Percentiles rank a stretch among this genome's conserved stretches.
phyloP scores from a whole-genome alignment of 2,329 filamentous ascomycete species.

The Paecilomyces dactylethromorphus region DNA sequence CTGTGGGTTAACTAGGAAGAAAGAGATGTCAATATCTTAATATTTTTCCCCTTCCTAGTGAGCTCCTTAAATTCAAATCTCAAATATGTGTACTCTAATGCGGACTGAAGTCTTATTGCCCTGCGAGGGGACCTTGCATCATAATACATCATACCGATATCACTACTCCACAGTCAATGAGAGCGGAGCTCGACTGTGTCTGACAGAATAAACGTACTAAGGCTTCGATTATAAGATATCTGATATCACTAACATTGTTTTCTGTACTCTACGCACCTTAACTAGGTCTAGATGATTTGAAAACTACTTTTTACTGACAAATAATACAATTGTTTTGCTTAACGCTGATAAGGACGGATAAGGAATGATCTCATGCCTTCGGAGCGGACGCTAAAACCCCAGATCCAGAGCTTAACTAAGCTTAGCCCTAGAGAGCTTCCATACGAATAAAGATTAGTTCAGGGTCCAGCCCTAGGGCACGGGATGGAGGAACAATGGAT shows the following conservation, averaged over 20 bases:
- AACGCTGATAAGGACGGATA: background rate
- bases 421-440: slow-evolving; percentile 15
- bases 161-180: slow-evolving; percentile 9
- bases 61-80: background rate
- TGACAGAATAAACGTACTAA: background rate
- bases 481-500: slow-evolving; percentile 13
- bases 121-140: slow-evolving; percentile 17
- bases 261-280: background rate
- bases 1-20: too few relatives aligned
- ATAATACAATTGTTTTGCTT: background rate
- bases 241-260: background rate
- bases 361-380: background rate
- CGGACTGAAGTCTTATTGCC: background rate
- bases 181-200: background rate
- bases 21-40: background rate
- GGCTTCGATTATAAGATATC: background rate
- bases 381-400: background rate
- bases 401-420: background rate
- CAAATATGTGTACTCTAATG: background rate
- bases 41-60: background rate
- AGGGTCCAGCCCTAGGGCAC: slow-evolving; percentile 26
- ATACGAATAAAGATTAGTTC: slow-evolving; percentile 6
- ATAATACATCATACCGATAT: slow-evolving; percentile 30
- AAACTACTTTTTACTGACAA: too few relatives aligned
- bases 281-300: too few relatives aligned